Evolutionary conservation across 1,284 basidiomycete species (phyloP).

Genomic region (Cystobasidiaceae sp.): DNA sequence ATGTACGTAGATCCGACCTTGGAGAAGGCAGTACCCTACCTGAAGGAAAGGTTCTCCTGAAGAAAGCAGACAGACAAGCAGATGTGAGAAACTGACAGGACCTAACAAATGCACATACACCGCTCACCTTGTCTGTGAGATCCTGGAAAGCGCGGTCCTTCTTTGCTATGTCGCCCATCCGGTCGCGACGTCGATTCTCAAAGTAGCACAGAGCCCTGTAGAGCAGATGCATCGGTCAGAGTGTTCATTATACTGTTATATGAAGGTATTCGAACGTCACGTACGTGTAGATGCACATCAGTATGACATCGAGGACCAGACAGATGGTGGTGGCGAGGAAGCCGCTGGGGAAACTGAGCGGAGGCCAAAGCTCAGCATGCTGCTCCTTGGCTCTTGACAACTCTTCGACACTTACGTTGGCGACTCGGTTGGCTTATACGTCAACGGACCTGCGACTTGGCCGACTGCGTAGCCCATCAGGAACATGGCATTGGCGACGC

Average conservation of each 20-base stretch:
- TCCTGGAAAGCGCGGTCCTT: slow-evolving; percentile 23
- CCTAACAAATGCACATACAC: not conserved
- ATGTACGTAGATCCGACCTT: not conserved
- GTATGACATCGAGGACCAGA: not conserved
- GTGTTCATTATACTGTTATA: no score
- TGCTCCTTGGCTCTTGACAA: not conserved
- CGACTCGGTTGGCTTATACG: slow-evolving; percentile 10
- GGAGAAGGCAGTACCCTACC: not conserved
- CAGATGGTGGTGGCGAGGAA: slow-evolving; percentile 12
- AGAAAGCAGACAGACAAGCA: no score
- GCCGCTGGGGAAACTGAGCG: slow-evolving; percentile 10
- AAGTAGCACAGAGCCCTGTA: not conserved
- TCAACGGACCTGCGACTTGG: slow-evolving; percentile 10
- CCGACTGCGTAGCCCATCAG: slow-evolving; percentile 23
- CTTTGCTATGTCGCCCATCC: not conserved
- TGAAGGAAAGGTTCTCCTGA: slow-evolving; percentile 12
- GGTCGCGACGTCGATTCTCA: slow-evolving; percentile 7
- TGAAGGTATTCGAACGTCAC: not conserved
- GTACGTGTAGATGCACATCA: slow-evolving; percentile 20
- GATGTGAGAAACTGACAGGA: not conserved
- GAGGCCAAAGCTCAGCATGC: no score
- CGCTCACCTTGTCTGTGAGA: slow-evolving; percentile 15
- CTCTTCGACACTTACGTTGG: not conserved
- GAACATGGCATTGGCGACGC: slow-evolving; percentile 13
- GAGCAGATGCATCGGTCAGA: no score